Evolutionary conservation across 140 eudicot species (phyloP).

Genomic region (Flaveria floridana): DNA sequence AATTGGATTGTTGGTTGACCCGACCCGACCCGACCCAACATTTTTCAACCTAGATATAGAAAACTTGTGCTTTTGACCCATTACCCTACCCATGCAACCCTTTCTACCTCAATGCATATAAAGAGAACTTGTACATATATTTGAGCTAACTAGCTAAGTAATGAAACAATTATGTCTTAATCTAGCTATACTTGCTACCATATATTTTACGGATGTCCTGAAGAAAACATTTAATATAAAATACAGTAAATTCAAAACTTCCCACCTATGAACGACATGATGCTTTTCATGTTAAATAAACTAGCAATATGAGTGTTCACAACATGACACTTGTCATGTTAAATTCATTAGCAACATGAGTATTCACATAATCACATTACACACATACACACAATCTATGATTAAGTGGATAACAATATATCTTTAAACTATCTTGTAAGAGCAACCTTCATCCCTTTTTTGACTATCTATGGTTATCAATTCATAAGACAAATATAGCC

Average conservation of each 20-base stretch:
- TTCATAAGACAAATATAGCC: not conserved
- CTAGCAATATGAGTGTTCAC: not conserved
- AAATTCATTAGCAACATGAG: not conserved
- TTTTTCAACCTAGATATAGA: not conserved
- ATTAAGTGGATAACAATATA: not conserved
- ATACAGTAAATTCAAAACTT: not conserved
- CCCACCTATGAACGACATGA: conserved; percentile 14
- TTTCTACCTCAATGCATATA: conserved; percentile 1
- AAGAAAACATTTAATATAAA: not conserved
- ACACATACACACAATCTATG: not conserved
- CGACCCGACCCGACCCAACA: not conserved
- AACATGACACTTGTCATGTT: not conserved
- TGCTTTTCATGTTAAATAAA: not conserved
- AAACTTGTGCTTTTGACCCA: not conserved
- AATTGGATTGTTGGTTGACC: not conserved
- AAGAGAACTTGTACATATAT: not conserved
- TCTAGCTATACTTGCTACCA: not conserved
- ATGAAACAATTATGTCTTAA: not conserved
- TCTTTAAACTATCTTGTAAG: not conserved
- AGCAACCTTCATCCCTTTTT: not conserved
- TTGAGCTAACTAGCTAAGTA: not conserved
- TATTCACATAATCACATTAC: conserved; percentile 7
- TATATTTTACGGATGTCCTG: not conserved
- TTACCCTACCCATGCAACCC: not conserved
- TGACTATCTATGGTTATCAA: not conserved